Evolutionary conservation across 345 rosid species (phyloP), one percentile per base, ranked within the genome.

Genomic region (Brassica juncea): DNA sequence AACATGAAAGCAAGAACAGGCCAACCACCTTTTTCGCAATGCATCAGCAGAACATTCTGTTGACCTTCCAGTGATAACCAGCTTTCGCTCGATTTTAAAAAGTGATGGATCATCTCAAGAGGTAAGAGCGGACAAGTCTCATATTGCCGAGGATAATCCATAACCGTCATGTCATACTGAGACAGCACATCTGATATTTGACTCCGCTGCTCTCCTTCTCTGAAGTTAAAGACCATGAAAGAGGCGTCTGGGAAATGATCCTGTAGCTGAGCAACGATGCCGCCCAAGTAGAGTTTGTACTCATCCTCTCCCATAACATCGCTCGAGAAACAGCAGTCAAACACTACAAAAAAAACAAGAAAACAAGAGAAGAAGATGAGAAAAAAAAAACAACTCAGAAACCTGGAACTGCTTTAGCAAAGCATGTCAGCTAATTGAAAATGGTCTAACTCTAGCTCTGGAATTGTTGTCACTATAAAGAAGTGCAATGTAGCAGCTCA

Each of bases 271-370:
- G 94, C 92, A 42, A 93, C 98, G 77, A 93, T 95, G 83, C 98
- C 91, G 35, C 90, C 97, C 87, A 95, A 78, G 90, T 95, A 95
- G 54, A 88, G 84, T 79, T 89, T 95, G 87, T 89, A 93, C 84
- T 93, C 98, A 83, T 93, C 96, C 85, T 93, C 98, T 78, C 85
- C 97, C 91, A 93, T 78, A 52, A 90, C 92, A 61, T 93, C 94
- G n/a, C 90, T 87, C 32, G 97, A 91, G 91, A 95, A 93, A 90
- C 99, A 95, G 86, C 98, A 90, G 86, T 95, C 98, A 84, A 95
- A 95, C 58, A 95, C 99, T 95, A 88, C 89, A 87, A 44, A 66
- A 55, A 58, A 3, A 9, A 66, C 35, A 73, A 47, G 16, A 72
- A 59, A 69, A 37, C n/a, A 63, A 34, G 30, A 34, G n/a, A 34